These are phyloP conservation scores for Pichia sp. DNA, from an alignment of 1,139 yeast genomes.

Conservation along the genomic window DNA sequence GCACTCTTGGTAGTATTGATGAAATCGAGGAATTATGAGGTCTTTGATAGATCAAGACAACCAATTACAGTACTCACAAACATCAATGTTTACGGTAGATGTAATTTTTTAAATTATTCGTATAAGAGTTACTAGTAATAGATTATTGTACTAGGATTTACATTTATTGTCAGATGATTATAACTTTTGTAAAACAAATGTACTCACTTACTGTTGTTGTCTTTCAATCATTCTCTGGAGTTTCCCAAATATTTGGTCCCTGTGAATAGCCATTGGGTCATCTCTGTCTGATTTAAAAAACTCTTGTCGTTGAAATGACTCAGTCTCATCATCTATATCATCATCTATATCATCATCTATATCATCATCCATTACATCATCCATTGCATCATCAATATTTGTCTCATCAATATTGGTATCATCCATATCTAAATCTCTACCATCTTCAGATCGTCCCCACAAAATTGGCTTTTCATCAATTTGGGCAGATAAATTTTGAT, in stretches of 20 bases:
- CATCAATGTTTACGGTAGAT: too few relatives aligned
- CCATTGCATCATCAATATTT: conserved; percentile 28
- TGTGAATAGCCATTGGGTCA: conserved; percentile 54
- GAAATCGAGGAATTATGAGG: too few relatives aligned
- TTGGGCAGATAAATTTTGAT: conserved; percentile 28
- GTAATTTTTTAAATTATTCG: too few relatives aligned
- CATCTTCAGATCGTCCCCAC: conserved; percentile 6
- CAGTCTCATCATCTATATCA: conserved; percentile 26
- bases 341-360: conserved; percentile 19
- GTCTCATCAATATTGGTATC: conserved; percentile 23
- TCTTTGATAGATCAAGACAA: too few relatives aligned
- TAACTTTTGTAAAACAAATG: too few relatives aligned
- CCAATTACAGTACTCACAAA: too few relatives aligned
- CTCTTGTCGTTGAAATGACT: conserved; percentile 36
- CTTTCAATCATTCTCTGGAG: conserved; percentile 44
- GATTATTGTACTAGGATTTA: too few relatives aligned
- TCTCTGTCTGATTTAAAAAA: conserved; percentile 51
- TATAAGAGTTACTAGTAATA: too few relatives aligned
- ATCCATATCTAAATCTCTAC: conserved; percentile 24
- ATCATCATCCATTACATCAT: conserved; percentile 22
- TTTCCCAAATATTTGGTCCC: conserved; percentile 56
- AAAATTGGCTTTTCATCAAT: conserved; percentile 12
- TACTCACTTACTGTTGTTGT: background rate
- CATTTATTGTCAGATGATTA: too few relatives aligned
- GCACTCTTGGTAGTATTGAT: too few relatives aligned